Percentiles rank a stretch among this genome's conserved stretches.
Evolutionary conservation across 2,329 filamentous ascomycete species (phyloP).

Genomic region (Verticillium nonalfalfae): DNA sequence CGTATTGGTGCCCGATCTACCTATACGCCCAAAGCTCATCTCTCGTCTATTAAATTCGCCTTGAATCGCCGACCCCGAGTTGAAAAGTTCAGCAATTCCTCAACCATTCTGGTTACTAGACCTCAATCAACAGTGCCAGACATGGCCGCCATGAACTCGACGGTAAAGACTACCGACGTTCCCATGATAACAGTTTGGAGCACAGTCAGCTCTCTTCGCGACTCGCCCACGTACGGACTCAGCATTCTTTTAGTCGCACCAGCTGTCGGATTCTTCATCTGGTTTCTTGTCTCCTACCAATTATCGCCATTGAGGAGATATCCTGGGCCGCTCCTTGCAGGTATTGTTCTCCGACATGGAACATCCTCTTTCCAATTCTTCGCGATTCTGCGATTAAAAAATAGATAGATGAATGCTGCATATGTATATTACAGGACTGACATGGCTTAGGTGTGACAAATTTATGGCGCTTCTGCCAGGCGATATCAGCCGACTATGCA

Average conservation of each 20-base stretch:
- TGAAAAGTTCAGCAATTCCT: no score
- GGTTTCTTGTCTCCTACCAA: slow-evolving; percentile 2
- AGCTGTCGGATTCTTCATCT: neutral
- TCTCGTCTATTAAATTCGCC: no score
- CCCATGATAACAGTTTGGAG: neutral
- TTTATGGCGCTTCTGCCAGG: slow-evolving; percentile 18
- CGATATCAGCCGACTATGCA: slow-evolving; percentile 13
- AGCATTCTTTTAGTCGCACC: neutral
- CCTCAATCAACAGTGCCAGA: no score
- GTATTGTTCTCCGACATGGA: no score
- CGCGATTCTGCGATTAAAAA: neutral
- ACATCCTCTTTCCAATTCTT: no score
- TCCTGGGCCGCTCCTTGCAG: slow-evolving; percentile 14
- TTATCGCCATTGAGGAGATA: slow-evolving; percentile 20
- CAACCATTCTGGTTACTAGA: no score
- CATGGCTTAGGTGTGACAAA: slow-evolving; percentile 16
- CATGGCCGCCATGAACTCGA: neutral
- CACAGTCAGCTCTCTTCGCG: neutral
- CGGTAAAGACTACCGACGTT: neutral
- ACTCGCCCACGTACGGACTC: neutral
- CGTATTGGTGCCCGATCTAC: no score
- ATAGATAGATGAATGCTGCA: no score
- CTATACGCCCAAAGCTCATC: no score
- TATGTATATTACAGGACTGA: no score
- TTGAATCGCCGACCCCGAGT: no score